Evolutionary conservation across 169 alveolate genomes (phyloP), one percentile per base, ranked within the genome.

Genomic region (Plasmodium billcollinsi): DNA sequence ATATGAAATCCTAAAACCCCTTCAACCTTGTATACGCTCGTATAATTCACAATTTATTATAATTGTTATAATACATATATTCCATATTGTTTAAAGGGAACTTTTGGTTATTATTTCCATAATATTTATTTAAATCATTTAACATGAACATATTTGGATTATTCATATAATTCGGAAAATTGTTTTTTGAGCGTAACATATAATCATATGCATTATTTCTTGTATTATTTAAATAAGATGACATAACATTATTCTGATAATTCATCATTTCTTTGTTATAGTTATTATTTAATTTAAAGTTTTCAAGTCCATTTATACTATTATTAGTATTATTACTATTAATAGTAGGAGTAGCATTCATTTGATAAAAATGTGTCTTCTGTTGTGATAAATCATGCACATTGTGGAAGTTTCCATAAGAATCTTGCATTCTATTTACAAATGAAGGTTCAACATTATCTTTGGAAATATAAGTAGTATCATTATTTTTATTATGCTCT

Each of bases 81-180:
- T 69, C 71, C 66, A 80, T 5, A 61, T 80, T 50, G 21, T 71
- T 80, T 80, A 61, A 70, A 67, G 56, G 78, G 39, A 69, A 33
- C 70, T 80, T 52, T 29, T 50, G 85, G 43, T 67, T 54, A 59
- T 49, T 63, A 80, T 58, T 80, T 62, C 62, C 90, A 69, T 80
- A 62, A 12, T 62, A 15, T 33, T 67, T 69, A 20, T 63, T 54
- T 62, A 70, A 58, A 45, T 56, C 70, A 62, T 80, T 80, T 63
- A 80, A n/a, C 50, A 69, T 43, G 62, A 56, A 70, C 59, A 63
- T 73, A 49, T 80, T 80, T 45, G 43, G 90, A 43, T 43, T 69
- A 70, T 69, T 69, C 70, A 58, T 47, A 73, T 56, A 80, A n/a
- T 52, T 52, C 15, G 29, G 47, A 33, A 45, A 52, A 24, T 61